Evolutionary conservation across 441 rosid species (phyloP), one percentile per base, ranked within the genome.

Genomic region (Pelargonium citronellum): DNA sequence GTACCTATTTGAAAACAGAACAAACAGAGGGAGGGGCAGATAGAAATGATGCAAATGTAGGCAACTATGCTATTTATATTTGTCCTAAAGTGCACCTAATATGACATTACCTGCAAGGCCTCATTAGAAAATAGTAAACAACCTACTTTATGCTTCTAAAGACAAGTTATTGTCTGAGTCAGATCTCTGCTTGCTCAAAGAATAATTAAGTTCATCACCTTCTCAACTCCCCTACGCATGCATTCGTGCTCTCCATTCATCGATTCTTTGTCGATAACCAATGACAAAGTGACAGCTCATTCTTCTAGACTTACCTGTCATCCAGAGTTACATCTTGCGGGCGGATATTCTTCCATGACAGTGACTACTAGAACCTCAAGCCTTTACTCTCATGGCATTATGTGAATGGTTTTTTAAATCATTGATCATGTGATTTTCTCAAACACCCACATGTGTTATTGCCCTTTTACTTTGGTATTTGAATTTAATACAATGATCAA

Each of bases 81-180:
- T 70, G 53, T 78, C 70, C 44, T 22, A 73, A 62, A 73, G 68
- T 61, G 68, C 46, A 27, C 66, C 71, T 78, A 66, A 74, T 79
- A 69, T 66, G 75, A 74, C 64, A 76, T 72, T n/a, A 55, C 73
- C n/a, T 69, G 11, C 17, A 51, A 49, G 65, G 71, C 17, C 20
- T 74, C 66, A 74, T 15, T 69, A 79, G 65, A 82, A 71, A 34
- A 72, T 49, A 4, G 80, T 49, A 72, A 13, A 55, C 69, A 76
- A 82, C 69, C 74, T 71, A 78, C 79, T 76, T 78, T 75, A 71
- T 76, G 22, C 49, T 64, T 47, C 37, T 27, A 81, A 79, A 73
- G 73, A 67, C 58, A 77, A 80, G 71, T 68, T 71, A 70, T 79
- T 79, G 27, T 82, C 84, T 68, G 82, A 82, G 81, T 84, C 84